Conservation (phyloP, 2,329 filamentous ascomycete species). For the Pseudopithomyces chartarum region DNA sequence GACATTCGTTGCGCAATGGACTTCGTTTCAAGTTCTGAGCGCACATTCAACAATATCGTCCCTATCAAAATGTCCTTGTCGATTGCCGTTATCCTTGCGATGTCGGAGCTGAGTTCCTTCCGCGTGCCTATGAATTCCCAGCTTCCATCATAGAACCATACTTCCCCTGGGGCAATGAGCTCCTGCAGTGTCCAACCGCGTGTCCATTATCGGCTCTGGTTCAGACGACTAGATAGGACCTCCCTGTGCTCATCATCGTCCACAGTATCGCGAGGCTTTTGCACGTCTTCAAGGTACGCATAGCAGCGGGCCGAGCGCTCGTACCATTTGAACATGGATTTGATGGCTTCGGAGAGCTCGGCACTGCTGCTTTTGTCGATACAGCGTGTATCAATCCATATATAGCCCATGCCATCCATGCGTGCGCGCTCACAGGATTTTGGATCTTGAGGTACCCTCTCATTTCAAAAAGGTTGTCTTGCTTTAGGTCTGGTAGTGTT, state of each 20-base stretch:
- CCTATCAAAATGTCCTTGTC: background rate
- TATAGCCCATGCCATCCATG: background rate
- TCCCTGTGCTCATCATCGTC: background rate
- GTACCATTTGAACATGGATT: conserved; percentile 12
- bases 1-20: conserved; percentile 6
- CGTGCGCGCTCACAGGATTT: background rate
- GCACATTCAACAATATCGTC: background rate
- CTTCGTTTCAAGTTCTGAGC: background rate
- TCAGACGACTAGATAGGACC: background rate
- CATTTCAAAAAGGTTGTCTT: background rate
- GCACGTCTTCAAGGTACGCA: conserved; percentile 11
- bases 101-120: background rate
- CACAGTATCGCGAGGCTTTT: background rate
- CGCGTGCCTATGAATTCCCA: conserved; percentile 13
- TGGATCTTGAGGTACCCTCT: background rate
- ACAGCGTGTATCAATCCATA: conserved; percentile 3
- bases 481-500: background rate
- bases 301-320: conserved; percentile 7
- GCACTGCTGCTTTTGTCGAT: background rate
- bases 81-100: background rate
- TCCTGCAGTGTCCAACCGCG: conserved; percentile 16
- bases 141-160: conserved; percentile 13
- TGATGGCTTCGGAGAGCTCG: background rate
- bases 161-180: conserved; percentile 3
- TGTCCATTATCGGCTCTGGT: conserved; percentile 13